Base-by-base conservation (phyloP, 1,139 yeast species). In the Scheffersomyces cryptocercus region DNA sequence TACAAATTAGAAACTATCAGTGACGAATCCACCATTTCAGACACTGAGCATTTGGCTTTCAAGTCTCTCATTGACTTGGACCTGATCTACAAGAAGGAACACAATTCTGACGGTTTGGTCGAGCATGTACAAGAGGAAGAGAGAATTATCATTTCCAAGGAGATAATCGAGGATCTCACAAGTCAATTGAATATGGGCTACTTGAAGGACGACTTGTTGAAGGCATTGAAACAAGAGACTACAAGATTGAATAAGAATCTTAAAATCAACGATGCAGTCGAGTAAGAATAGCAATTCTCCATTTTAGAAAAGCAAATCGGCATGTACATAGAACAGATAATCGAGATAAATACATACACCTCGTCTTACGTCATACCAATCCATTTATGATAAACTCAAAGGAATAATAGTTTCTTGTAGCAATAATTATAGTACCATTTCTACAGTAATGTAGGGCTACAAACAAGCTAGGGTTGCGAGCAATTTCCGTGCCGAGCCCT, bases 201-300 rank as follows among this genome's bases (percentile, higher is more conserved):
- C 38, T 59, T 74, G 38, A 66, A 64, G 39, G 63, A 66, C 2
- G 75, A 72, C 31, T 65, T 81, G 43, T 46, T 55, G 13, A 77
- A 72, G 51, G 82, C 83, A 1, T 56, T 77, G 45, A 62, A 59
- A 35, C 85, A 81, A 54, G 85, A 80, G 57, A 56, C 59, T 3
- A 50, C 48, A 13, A 53, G 74, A 37, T 55, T 68, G 31, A 46
- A 51, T 35, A 55, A 52, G 44, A 45, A 51, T 10, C 35, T 59
- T 14, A 42, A 42, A 36, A 35, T 40, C 8, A 29, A 39, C 15
- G 45, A 42, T 26, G 31, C 30, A 11, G 37, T 40, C n/a, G 43
- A 38, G 26, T 41, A 15, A 28, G 10, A 20, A 6, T 8, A 20
- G 26, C 26, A 20, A 20, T 20, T 20, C 20, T 20, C 26, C 7